Conservation (phyloP, 2,329 filamentous ascomycete genomes). For the Diaporthe sp. region DNA sequence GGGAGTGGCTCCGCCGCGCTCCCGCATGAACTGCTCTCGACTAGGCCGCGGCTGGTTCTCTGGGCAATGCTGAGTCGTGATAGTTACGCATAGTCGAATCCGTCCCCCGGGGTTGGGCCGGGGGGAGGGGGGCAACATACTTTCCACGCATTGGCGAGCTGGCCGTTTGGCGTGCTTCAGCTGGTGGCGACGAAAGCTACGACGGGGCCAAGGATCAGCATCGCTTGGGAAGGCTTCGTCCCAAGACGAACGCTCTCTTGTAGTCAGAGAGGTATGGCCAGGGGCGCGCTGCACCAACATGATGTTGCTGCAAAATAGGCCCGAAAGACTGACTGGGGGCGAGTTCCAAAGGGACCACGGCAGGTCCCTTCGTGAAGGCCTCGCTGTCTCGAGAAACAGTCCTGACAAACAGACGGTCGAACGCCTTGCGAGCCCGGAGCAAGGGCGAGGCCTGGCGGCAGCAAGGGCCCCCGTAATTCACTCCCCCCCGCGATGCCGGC, state of each 20-base stretch:
- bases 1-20: conserved; percentile 17
- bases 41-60: not conserved
- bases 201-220: conserved; percentile 2
- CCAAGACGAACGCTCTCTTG: not conserved
- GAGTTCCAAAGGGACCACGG: not conserved
- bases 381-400: not conserved
- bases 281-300: not conserved
- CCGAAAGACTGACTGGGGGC: not conserved
- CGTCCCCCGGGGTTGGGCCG: not conserved
- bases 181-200: conserved; percentile 17
- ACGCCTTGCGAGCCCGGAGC: not conserved
- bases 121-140: not conserved
- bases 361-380: not conserved
- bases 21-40: conserved; percentile 1
- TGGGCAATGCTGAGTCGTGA: conserved; percentile 6
- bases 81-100: not conserved
- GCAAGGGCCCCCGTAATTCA: not conserved
- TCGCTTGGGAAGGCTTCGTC: conserved; percentile 4
- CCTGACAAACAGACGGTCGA: not conserved
- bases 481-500: not conserved
- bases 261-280: not conserved
- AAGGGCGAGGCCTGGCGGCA: not conserved
- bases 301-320: not conserved
- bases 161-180: conserved; percentile 1
- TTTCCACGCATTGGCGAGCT: conserved; percentile 13